Evolutionary conservation across 108 stramenopile genomes (phyloP).

Genomic region (Nitzschia sp.): DNA sequence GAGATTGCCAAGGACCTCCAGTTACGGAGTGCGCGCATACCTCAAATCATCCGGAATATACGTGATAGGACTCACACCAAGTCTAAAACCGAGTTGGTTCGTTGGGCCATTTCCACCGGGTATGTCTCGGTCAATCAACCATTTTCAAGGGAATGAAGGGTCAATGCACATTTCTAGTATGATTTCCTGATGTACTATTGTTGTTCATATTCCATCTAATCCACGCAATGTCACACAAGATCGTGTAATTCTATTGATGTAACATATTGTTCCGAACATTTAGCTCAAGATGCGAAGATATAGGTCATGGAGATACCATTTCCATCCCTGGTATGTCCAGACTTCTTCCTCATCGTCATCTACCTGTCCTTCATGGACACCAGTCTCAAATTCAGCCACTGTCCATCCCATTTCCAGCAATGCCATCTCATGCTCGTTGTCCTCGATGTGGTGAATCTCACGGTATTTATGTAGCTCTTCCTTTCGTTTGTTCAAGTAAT

Average conservation of each 20-base stretch:
- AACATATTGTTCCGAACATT: neutral
- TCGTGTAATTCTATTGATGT: too few relatives aligned
- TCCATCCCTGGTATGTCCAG: constrained; percentile 10
- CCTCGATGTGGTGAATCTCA: constrained; percentile 77
- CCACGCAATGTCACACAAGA: too few relatives aligned
- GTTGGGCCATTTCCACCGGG: constrained; percentile 60
- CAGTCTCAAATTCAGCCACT: constrained; percentile 60
- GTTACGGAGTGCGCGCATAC: constrained; percentile 18
- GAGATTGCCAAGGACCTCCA: constrained; percentile 48
- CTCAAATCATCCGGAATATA: constrained; percentile 29
- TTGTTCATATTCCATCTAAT: too few relatives aligned
- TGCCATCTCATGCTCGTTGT: constrained; percentile 52
- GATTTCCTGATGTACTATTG: too few relatives aligned
- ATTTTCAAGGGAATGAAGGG: too few relatives aligned
- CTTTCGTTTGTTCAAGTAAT: constrained; percentile 49
- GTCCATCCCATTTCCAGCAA: constrained; percentile 70
- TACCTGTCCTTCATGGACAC: constrained; percentile 19
- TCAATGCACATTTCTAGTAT: too few relatives aligned
- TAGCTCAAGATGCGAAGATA: constrained; percentile 19
- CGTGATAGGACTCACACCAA: constrained; percentile 39
- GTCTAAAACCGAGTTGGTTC: constrained; percentile 58
- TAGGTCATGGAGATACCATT: constrained; percentile 3
- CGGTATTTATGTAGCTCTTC: constrained; percentile 68
- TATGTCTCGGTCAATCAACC: constrained; percentile 25
- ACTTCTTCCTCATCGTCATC: constrained; percentile 20